Conservation (phyloP, 768 basidiomycete genomes). For the Tulasnella sp. region DNA sequence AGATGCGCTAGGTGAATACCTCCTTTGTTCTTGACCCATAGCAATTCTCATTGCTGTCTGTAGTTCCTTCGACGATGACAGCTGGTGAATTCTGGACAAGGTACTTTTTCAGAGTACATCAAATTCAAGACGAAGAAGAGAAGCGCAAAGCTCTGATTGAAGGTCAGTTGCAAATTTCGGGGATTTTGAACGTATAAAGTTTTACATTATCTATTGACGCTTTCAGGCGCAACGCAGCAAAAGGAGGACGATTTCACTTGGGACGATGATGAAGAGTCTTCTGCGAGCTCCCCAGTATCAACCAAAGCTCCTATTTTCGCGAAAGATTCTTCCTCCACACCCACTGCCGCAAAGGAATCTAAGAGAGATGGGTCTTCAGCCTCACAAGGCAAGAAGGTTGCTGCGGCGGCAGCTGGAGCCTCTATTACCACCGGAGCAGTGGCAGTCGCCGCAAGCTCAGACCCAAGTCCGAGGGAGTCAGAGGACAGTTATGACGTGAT, state of each 20-base stretch:
- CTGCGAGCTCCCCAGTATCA: slow-evolving; percentile 1
- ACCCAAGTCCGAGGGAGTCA: slow-evolving; percentile 31
- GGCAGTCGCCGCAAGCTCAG: slow-evolving; percentile 28
- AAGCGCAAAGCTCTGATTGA: slow-evolving; percentile 64
- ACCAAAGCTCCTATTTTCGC: slow-evolving; percentile 1
- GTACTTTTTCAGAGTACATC: slow-evolving; percentile 79
- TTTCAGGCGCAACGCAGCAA: slow-evolving; percentile 30
- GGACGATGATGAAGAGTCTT: slow-evolving; percentile 84
- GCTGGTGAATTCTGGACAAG: slow-evolving; percentile 68
- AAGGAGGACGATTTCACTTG: slow-evolving; percentile 79
- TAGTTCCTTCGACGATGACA: slow-evolving; percentile 56
- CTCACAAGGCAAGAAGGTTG: slow-evolving; percentile 1
- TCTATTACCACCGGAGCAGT: slow-evolving; percentile 20
- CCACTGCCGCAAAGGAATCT: slow-evolving; percentile 19
- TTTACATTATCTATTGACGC: slow-evolving; percentile 21
- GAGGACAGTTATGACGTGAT: slow-evolving; percentile 60
- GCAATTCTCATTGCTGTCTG: slow-evolving; percentile 7
- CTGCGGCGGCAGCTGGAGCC: slow-evolving; percentile 15
- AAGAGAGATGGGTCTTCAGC: not conserved
- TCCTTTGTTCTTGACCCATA: not conserved
- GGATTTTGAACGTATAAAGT: slow-evolving; percentile 7
- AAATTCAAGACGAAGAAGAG: slow-evolving; percentile 65
- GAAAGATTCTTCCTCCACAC: slow-evolving; percentile 16
- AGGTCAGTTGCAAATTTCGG: slow-evolving; percentile 31
- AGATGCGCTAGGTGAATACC: slow-evolving; percentile 45